Percentiles rank a stretch among this genome's conserved stretches.
These are phyloP conservation scores for Galerina marginata DNA, from an alignment of 768 basidiomycete species.

Conservation along the genomic window DNA sequence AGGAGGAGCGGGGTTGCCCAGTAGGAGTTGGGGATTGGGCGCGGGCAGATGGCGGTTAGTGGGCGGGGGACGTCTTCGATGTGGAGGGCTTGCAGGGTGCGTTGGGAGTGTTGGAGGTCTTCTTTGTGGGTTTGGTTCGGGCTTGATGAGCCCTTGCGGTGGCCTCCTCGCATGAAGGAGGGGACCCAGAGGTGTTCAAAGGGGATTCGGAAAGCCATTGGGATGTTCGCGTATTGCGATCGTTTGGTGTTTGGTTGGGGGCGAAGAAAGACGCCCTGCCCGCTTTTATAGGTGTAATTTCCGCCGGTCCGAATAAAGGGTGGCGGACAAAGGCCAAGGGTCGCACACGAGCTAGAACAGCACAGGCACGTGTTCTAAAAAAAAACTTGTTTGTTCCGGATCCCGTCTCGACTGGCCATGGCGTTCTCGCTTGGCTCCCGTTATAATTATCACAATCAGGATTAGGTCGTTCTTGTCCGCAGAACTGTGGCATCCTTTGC, in stretches of 20 bases:
- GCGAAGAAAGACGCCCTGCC: no score
- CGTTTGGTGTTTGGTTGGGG: background rate
- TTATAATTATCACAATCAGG: background rate
- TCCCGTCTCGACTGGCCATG: background rate
- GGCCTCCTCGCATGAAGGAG: no score
- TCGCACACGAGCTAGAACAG: slow-evolving; percentile 16
- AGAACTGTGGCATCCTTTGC: background rate
- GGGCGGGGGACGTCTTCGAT: slow-evolving; percentile 17
- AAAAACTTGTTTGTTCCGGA: background rate
- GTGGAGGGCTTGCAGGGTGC: slow-evolving; percentile 14
- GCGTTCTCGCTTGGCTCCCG: background rate
- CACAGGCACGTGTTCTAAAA: slow-evolving; percentile 1
- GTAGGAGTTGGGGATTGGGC: slow-evolving; percentile 85
- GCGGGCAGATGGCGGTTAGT: slow-evolving; percentile 31
- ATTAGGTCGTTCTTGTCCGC: background rate
- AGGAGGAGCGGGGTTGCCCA: slow-evolving; percentile 78
- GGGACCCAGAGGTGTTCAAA: background rate
- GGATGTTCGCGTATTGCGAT: background rate
- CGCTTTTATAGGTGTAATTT: no score
- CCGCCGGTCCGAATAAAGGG: no score
- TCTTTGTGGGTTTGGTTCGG: background rate
- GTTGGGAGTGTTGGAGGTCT: slow-evolving; percentile 14
- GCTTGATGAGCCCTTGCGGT: no score
- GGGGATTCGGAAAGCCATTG: background rate
- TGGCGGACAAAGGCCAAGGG: background rate